phyloP scores from a whole-genome alignment of 23 red algal genomes.

The Cyanidioschyzon merolae region DNA sequence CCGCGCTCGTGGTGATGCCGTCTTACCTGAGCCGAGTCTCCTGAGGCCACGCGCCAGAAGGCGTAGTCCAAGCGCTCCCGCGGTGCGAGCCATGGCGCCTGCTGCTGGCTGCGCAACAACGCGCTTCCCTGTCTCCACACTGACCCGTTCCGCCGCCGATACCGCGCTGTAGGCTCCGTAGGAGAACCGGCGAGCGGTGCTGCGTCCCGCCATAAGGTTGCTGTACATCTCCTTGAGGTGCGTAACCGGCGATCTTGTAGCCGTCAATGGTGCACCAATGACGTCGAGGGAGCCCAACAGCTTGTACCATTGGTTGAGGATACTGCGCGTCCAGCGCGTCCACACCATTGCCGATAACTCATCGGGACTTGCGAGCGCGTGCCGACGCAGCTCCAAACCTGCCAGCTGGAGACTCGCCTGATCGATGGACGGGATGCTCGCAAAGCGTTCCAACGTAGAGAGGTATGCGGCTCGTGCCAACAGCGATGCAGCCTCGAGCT shows the following conservation, averaged over 20 bases:
- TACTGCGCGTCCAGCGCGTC: not conserved
- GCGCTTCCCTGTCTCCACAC: not conserved
- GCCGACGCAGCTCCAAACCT: not conserved
- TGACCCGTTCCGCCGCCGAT: not conserved
- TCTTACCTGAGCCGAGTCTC: not conserved
- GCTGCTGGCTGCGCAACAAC: not conserved
- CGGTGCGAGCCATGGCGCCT: not conserved
- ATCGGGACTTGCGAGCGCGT: not conserved
- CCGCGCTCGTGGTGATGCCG: not conserved
- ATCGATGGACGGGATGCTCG: not conserved
- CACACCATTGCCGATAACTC: not conserved
- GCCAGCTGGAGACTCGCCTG: not conserved
- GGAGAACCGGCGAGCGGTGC: not conserved
- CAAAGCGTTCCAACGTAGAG: not conserved
- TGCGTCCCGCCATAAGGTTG: not conserved
- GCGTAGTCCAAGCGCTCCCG: not conserved
- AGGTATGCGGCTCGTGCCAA: not conserved
- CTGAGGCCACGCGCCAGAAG: slow-evolving; percentile 1
- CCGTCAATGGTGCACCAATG: not conserved
- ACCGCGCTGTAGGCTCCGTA: slow-evolving; percentile 2
- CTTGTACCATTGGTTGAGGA: not conserved
- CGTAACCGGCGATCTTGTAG: not conserved
- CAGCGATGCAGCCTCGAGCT: not conserved
- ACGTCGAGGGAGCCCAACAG: slow-evolving; percentile 3
- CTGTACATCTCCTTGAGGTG: slow-evolving; percentile 10